These are phyloP conservation scores for Geosiphon pyriformis DNA, from an alignment of 192 early-diverging fungal species.

Conservation along the genomic window DNA sequence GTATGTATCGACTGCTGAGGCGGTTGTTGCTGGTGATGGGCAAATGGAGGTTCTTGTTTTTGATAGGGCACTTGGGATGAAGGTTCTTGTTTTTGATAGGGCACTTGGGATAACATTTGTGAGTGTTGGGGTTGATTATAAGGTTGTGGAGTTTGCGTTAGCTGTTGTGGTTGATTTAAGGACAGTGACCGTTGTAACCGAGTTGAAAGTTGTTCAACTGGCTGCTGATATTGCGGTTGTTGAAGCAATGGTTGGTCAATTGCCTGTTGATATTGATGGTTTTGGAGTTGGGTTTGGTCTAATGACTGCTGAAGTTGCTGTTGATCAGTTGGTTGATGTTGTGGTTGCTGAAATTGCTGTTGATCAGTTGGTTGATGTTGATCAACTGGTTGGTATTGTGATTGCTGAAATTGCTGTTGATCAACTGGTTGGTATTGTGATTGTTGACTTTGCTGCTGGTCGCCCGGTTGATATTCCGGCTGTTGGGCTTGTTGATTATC, in stretches of 20 bases:
- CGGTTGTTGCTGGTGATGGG: too few species aligned
- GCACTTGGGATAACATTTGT: background rate
- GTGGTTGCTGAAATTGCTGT: conserved; percentile 31
- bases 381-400: conserved; percentile 29
- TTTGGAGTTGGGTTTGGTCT: conserved; percentile 1
- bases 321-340: conserved; percentile 19
- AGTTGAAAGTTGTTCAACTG: background rate
- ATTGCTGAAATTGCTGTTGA: conserved; percentile 31
- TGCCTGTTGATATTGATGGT: background rate
- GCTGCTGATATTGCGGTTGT: background rate
- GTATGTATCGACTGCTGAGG: too few species aligned
- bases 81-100: background rate
- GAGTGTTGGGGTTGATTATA: too few species aligned
- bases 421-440: conserved; percentile 13
- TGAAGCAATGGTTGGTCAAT: background rate
- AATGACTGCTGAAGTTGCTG: conserved; percentile 4
- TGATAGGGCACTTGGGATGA: too few species aligned
- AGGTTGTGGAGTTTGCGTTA: too few species aligned
- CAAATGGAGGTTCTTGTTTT: background rate
- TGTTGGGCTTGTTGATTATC: conserved; percentile 21
- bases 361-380: conserved; percentile 21
- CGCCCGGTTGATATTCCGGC: conserved; percentile 17
- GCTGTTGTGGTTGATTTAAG: too few species aligned
- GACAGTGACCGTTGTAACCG: too few species aligned
- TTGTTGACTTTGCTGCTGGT: conserved; percentile 30